phyloP scores from a whole-genome alignment of 495 filamentous ascomycete species.

The Chaetomidium leptoderma region DNA sequence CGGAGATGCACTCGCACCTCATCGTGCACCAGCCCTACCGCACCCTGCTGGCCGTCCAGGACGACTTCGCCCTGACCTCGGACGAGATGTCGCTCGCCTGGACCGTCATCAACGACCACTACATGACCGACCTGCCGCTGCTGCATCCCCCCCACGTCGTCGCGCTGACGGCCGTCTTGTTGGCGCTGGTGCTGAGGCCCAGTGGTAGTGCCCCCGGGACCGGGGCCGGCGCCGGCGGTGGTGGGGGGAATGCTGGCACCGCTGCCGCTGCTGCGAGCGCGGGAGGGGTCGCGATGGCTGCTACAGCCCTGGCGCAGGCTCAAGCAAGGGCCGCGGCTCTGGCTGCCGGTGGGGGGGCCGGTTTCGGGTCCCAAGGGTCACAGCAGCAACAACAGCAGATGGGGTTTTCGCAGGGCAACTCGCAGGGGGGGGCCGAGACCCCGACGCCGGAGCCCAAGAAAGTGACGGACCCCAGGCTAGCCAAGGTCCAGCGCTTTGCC shows the following conservation, averaged over 20 bases:
- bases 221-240: neutral
- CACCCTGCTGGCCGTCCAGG: conserved; percentile 68
- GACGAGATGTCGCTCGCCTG: conserved; percentile 78
- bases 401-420: neutral
- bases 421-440: conserved; percentile 16
- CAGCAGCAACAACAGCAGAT: conserved; percentile 5
- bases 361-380: conserved; percentile 11
- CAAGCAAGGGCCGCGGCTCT: conserved; percentile 26
- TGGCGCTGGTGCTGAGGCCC: conserved; percentile 72
- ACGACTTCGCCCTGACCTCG: conserved; percentile 61
- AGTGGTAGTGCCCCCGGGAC: conserved; percentile 13
- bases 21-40: conserved; percentile 98
- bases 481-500: conserved; percentile 68
- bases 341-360: conserved; percentile 11
- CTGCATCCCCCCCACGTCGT: conserved; percentile 86
- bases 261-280: conserved; percentile 17
- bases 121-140: conserved; percentile 87
- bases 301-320: conserved; percentile 40
- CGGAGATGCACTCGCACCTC: conserved; percentile 89
- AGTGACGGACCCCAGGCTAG: conserved; percentile 38
- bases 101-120: conserved; percentile 93
- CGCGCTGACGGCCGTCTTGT: conserved; percentile 82
- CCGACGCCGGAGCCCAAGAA: conserved; percentile 22
- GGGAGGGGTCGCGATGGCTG: conserved; percentile 36
- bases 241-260: neutral